Evolutionary conservation across 768 basidiomycete species (phyloP), one percentile per base, ranked within the genome.

Genomic region (Naganishia randhawae): DNA sequence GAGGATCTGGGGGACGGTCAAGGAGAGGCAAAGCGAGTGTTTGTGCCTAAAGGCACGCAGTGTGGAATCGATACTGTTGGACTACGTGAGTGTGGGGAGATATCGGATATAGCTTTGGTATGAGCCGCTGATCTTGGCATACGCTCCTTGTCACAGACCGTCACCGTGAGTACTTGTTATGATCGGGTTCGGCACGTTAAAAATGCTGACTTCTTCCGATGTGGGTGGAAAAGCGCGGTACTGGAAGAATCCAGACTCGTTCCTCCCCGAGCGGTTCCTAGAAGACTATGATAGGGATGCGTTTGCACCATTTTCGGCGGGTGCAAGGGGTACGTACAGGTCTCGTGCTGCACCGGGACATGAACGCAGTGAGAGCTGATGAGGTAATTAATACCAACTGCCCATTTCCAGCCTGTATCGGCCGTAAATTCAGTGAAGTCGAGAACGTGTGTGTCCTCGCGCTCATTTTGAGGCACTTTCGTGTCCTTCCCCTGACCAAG

Each of bases 221-320:
- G 39, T 45, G 31, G 27, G n/a, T n/a, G 32, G 22, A 52, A 31
- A 69, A 86, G 85, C 85, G 31, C 81, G 82, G 39, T 85, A 85
- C 73, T 86, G 86, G 85, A 75, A 83, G 57, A 81, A 86, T 50
- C 85, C 86, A 3, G 69, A 83, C 33, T 71, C 71, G 9, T 86
- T 85, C 75, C 81, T 80, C 25, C 82, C 82, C 0, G 80, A 81
- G 31, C 81, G 85, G 8, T 86, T 85, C 78, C 75, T 85, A n/a
- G 81, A 80, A 39, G 83, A 85, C 53, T 86, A 84, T 82, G 82
- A 83, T 25, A 80, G 82, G 39, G 85, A 86, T 71, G 86, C 85
- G 0, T 86, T 85, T 72, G 42, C 84, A 31, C 84, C 85, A 3
- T 86, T 85, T 72, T 66, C 65, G 2, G 65, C 65, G 25, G 69